phyloP scores from a whole-genome alignment of 2,329 filamentous ascomycete genomes.

The Claviceps lovelessii region DNA sequence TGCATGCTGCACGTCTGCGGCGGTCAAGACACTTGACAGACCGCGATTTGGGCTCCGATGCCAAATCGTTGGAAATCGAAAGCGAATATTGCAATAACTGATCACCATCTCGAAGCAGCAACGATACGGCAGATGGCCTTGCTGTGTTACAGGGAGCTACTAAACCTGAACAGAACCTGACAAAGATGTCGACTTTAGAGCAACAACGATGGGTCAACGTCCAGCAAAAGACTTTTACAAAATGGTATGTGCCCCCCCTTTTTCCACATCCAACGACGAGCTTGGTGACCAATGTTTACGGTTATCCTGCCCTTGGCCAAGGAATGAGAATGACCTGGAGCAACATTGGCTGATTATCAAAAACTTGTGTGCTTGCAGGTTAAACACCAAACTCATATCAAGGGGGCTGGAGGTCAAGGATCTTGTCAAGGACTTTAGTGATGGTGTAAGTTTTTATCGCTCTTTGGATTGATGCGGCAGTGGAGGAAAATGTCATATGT shows the following conservation, averaged over 20 bases:
- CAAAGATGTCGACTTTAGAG: conserved; percentile 49
- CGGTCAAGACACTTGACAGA: conserved; percentile 28
- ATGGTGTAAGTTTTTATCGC: conserved; percentile 57
- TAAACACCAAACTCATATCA: conserved; percentile 84
- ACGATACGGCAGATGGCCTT: conserved; percentile 25
- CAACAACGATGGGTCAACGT: conserved; percentile 61
- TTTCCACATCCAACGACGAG: not conserved
- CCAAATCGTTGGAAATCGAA: conserved; percentile 3
- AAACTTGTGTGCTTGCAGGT: conserved; percentile 38
- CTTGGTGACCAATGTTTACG: not conserved
- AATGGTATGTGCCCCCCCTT: conserved; percentile 44
- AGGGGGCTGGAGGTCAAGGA: conserved; percentile 72
- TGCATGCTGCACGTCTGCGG: conserved; percentile 35
- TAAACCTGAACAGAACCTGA: conserved; percentile 36
- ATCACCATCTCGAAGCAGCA: conserved; percentile 20
- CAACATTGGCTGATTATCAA: conserved; percentile 4
- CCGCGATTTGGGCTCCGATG: conserved; percentile 8
- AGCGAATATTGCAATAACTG: conserved; percentile 17
- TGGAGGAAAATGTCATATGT: not conserved
- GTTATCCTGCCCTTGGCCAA: too few relatives aligned
- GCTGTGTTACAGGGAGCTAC: conserved; percentile 32
- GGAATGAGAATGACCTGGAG: not conserved
- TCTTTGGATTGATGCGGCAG: not conserved
- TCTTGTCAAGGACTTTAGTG: conserved; percentile 76
- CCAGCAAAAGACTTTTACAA: conserved; percentile 98